Evolutionary conservation across 1,284 basidiomycete genomes (phyloP), one percentile per base, ranked within the genome.

Genomic region (Hymenochaete sp.): DNA sequence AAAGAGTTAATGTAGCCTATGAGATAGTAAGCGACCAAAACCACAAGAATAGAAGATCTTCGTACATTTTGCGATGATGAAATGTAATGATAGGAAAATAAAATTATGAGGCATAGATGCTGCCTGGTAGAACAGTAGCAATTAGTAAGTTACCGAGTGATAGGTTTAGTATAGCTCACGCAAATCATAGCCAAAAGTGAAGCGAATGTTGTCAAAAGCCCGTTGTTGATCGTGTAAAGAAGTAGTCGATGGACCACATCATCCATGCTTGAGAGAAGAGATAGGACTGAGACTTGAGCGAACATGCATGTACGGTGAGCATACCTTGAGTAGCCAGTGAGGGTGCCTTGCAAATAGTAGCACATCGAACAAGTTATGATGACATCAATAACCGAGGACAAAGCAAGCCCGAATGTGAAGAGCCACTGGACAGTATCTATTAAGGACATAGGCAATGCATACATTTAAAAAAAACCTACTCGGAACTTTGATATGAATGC

Each of bases 211-310:
- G 48, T 50, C 16, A 50, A 27, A 21, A 50, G 48, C 7, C 48
- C 48, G 38, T 50, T 50, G 22, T 50, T 50, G n/a, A 50, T 46
- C n/a, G 48, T 50, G 27, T 50, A 50, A 28, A 50, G 28, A 4
- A 50, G n/a, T 38, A 50, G 16, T 5, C 48, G 44, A 37, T 50
- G 48, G 21, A 50, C 26, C 11, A 46, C 40, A 31, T 50, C 48
- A 27, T 50, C 48, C 22, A 50, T 31, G 26, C 48, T 50, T 25
- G 5, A 33, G 27, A 41, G 16, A 2, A n/a, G n/a, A n/a, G n/a
- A n/a, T n/a, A n/a, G n/a, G n/a, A n/a, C n/a, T n/a, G n/a, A n/a
- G n/a, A n/a, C n/a, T n/a, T n/a, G n/a, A n/a, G n/a, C n/a, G n/a
- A n/a, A n/a, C n/a, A n/a, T n/a, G n/a, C n/a, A n/a, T n/a, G n/a